Evolutionary conservation across 2,329 filamentous ascomycete genomes (phyloP), one percentile per base, ranked within the genome.

Genomic region (Colletotrichum incanum): DNA sequence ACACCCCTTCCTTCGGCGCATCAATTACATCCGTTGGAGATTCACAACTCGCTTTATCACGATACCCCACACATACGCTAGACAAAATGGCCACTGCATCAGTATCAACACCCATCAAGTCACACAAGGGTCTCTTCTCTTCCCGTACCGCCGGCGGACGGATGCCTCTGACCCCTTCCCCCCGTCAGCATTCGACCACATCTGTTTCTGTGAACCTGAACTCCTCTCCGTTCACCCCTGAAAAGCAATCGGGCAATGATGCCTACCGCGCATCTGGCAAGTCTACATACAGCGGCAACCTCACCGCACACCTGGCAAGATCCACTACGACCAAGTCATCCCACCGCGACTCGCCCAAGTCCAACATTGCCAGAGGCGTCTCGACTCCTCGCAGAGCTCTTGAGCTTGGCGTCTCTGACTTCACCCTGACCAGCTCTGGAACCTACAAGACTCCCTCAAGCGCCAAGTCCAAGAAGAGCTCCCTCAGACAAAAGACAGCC

Each of bases 101-200:
- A 81, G 91, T 98, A 84, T 93, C 94, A 79, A 98, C 96, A 73
- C 96, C 96, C 73, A 88, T 96, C 82, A 98, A 98, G 89, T 96
- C 94, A 89, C 96, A 98, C 84, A 92, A 93, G 85, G 94, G 95
- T 72, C 90, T 98, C 79, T 98, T 98, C 87, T 95, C 93, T 77
- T 91, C 94, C 77, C 95, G 95, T 82, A 96, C 95, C 81, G 96
- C 95, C 83, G 95, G 96, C 85, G 95, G 95, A 82, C 94, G 96
- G 74, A 95, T 97, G 88, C 95, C 96, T 77, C 86, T 99, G 80
- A 98, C 96, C 5, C 96, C 96, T 41, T 98, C 96, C 70, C 96
- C 96, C 71, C 91, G 92, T 76, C 90, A 91, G 75, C 86, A 87
- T 43, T 84, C 86, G 41, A 86, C 85, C 60, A 83, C 85, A 54